phyloP scores from a whole-genome alignment of 2,329 filamentous ascomycete species.

The Cryphonectria naterciae region DNA sequence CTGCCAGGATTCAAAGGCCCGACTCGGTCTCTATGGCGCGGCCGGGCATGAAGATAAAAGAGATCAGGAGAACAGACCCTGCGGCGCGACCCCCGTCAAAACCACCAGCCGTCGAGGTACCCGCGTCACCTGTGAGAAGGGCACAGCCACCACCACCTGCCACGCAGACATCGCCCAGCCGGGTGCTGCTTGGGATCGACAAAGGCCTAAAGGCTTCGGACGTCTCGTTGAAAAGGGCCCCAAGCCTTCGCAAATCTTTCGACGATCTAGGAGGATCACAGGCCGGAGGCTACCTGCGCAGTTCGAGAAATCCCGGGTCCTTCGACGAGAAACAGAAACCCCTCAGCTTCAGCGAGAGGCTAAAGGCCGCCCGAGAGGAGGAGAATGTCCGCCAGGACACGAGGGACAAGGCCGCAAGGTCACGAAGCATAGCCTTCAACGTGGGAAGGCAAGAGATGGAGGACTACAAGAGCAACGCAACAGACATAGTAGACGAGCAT shows the following conservation, averaged over 20 bases:
- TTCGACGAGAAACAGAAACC: slow-evolving; percentile 43
- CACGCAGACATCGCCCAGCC: slow-evolving; percentile 73
- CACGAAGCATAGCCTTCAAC: slow-evolving; percentile 60
- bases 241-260: slow-evolving; percentile 48
- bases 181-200: slow-evolving; percentile 84
- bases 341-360: slow-evolving; percentile 79
- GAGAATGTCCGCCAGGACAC: slow-evolving; percentile 56
- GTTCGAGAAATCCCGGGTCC: slow-evolving; percentile 46
- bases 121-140: slow-evolving; percentile 71
- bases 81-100: slow-evolving; percentile 23
- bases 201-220: slow-evolving; percentile 82
- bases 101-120: slow-evolving; percentile 71
- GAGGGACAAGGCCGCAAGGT: slow-evolving; percentile 55
- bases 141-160: slow-evolving; percentile 48
- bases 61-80: slow-evolving; percentile 25
- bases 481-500: slow-evolving; percentile 56
- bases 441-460: slow-evolving; percentile 64
- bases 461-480: slow-evolving; percentile 60
- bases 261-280: slow-evolving; percentile 35
- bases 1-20: slow-evolving; percentile 26
- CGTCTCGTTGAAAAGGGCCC: slow-evolving; percentile 79
- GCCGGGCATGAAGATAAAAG: slow-evolving; percentile 25
- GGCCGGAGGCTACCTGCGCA: slow-evolving; percentile 50
- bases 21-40: slow-evolving; percentile 22
- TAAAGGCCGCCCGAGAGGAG: slow-evolving; percentile 70